These are phyloP conservation scores for Rhizopus microsporus DNA, from an alignment of 371 early-diverging fungal genomes.

Conservation along the genomic window DNA sequence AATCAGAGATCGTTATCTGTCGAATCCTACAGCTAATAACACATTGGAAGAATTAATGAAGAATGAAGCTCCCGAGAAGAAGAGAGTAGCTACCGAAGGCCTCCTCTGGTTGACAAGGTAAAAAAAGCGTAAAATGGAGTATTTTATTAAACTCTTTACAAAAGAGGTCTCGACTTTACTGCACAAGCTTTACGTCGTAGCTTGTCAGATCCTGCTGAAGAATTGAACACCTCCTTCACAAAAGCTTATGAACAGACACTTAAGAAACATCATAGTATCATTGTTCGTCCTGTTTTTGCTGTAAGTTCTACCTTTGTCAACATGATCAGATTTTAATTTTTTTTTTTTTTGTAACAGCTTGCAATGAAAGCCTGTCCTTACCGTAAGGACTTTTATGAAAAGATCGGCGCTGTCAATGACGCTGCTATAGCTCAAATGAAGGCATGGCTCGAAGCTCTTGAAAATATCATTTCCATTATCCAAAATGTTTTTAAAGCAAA, in stretches of 20 bases:
- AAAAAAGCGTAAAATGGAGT: slow-evolving; percentile 4
- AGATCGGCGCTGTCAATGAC: slow-evolving; percentile 70
- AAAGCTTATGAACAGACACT: slow-evolving; percentile 84
- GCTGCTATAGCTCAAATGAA: slow-evolving; percentile 61
- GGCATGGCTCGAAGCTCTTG: slow-evolving; percentile 78
- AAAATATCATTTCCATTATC: slow-evolving; percentile 60
- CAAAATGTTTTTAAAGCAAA: slow-evolving; percentile 37
- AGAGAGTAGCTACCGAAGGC: slow-evolving; percentile 85
- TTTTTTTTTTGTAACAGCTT: slow-evolving; percentile 46
- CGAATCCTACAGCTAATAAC: slow-evolving; percentile 64
- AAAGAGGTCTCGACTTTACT: slow-evolving; percentile 87
- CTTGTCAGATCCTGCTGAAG: slow-evolving; percentile 71
- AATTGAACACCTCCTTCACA: slow-evolving; percentile 81
- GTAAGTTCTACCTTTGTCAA: slow-evolving; percentile 48
- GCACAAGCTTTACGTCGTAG: slow-evolving; percentile 78
- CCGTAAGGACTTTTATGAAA: slow-evolving; percentile 85
- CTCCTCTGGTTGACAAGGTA: slow-evolving; percentile 93
- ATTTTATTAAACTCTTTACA: slow-evolving; percentile 3
- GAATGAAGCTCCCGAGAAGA: slow-evolving; percentile 75
- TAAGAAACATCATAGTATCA: slow-evolving; percentile 75
- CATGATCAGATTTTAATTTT: neutral
- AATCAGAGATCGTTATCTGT: slow-evolving; percentile 74
- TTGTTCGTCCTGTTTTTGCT: slow-evolving; percentile 82
- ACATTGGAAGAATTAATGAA: slow-evolving; percentile 83
- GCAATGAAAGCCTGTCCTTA: slow-evolving; percentile 95